These are phyloP conservation scores for Halophytophthora polymorphica DNA, from an alignment of 352 stramenopile genomes.

Conservation along the genomic window DNA sequence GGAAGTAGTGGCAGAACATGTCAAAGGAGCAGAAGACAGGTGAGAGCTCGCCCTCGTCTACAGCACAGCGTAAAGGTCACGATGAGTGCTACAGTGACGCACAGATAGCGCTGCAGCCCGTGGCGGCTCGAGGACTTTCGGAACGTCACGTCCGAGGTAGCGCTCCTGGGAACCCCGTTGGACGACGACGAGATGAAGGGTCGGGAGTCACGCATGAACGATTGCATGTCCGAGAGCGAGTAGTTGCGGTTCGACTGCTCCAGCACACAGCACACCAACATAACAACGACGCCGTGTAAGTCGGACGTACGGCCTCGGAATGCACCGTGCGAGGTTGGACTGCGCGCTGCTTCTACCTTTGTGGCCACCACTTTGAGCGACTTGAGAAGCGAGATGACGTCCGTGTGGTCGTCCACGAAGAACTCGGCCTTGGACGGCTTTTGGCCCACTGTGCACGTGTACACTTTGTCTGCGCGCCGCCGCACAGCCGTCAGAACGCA, in stretches of 20 bases:
- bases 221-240: conserved; percentile 83
- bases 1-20: no score
- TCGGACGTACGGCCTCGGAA: background rate
- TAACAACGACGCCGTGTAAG: background rate
- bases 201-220: conserved; percentile 54
- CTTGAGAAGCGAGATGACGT: conserved; percentile 92
- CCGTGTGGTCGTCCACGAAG: conserved; percentile 95
- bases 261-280: conserved; percentile 5
- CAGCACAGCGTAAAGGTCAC: background rate
- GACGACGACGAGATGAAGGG: conserved; percentile 53
- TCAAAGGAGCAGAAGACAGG: background rate
- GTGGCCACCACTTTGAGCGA: conserved; percentile 70
- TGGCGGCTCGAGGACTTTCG: conserved; percentile 53
- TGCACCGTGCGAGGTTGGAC: no score
- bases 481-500: conserved; percentile 5
- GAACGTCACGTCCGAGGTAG: conserved; percentile 46
- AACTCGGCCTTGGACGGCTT: conserved; percentile 96
- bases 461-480: conserved; percentile 75
- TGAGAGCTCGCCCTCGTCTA: conserved; percentile 1
- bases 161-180: conserved; percentile 39
- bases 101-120: conserved; percentile 48
- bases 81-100: conserved; percentile 11
- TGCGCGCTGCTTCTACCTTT: no score
- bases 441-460: conserved; percentile 97
- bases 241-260: conserved; percentile 76